phyloP scores from a whole-genome alignment of 495 filamentous ascomycete species.

The Viridothelium virens region DNA sequence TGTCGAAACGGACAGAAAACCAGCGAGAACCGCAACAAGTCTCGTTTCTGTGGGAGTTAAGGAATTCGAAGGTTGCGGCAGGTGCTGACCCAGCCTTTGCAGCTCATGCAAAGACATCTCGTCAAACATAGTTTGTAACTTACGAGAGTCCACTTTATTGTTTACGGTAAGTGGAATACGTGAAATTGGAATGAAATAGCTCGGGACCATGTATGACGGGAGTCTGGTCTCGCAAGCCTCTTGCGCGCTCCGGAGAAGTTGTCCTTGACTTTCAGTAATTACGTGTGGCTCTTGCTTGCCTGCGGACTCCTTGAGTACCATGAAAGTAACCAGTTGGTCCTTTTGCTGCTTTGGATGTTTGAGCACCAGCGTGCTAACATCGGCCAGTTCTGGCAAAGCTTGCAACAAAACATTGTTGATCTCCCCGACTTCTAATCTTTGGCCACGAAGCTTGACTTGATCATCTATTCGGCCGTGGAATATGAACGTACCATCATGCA shows the following conservation, averaged over 20 bases:
- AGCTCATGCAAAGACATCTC: slow-evolving; percentile 47
- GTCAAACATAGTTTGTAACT: slow-evolving; percentile 51
- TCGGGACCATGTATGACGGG: slow-evolving; percentile 71
- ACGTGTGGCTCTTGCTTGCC: slow-evolving; percentile 23
- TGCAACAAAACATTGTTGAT: slow-evolving; percentile 60
- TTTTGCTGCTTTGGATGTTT: slow-evolving; percentile 55
- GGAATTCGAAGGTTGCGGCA: slow-evolving; percentile 19
- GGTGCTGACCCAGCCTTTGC: slow-evolving; percentile 39
- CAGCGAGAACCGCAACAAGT: slow-evolving; percentile 46
- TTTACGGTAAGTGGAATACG: slow-evolving; percentile 61
- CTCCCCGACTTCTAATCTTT: slow-evolving; percentile 68
- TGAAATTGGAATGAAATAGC: slow-evolving; percentile 57
- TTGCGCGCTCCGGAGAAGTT: slow-evolving; percentile 32
- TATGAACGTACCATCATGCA: slow-evolving; percentile 62
- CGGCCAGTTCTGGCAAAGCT: slow-evolving; percentile 39
- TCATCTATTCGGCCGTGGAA: slow-evolving; percentile 71
- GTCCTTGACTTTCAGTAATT: slow-evolving; percentile 15
- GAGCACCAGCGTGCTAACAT: slow-evolving; percentile 60
- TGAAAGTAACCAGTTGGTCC: slow-evolving; percentile 63
- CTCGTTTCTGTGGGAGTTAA: slow-evolving; percentile 39
- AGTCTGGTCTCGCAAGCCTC: slow-evolving; percentile 52
- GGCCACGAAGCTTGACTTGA: slow-evolving; percentile 73
- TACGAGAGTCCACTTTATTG: slow-evolving; percentile 66
- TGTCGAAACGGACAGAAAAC: slow-evolving; percentile 39
- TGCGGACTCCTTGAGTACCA: slow-evolving; percentile 36